Evolutionary conservation across 2,329 filamentous ascomycete genomes (phyloP).

Genomic region (Colletotrichum sp.): DNA sequence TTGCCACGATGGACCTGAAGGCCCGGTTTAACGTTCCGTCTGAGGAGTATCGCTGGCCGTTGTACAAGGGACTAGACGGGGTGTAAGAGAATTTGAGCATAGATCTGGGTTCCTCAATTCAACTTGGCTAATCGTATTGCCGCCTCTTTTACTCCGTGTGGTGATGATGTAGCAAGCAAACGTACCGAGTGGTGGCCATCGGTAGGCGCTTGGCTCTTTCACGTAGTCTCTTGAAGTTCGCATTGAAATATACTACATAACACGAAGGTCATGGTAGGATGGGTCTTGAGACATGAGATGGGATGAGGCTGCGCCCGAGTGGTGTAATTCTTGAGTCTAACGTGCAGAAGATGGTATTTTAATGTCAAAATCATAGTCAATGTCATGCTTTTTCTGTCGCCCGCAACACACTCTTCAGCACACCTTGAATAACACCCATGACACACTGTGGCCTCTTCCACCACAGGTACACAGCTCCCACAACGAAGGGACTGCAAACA

Average conservation of each 20-base stretch:
- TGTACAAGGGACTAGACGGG: neutral
- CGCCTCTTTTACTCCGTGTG: accelerated
- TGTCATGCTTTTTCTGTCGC: neutral
- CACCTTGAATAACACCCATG: neutral
- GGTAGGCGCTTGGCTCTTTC: neutral
- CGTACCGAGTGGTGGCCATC: neutral
- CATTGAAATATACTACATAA: neutral
- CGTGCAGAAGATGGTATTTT: neutral
- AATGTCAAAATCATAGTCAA: neutral
- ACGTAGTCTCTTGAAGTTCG: neutral
- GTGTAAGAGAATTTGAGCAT: neutral
- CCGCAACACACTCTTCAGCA: neutral
- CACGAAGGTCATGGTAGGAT: neutral
- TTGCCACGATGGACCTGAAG: neutral
- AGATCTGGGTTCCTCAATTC: neutral
- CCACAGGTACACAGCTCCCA: constrained; percentile 18
- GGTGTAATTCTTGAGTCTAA: neutral
- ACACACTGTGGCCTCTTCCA: constrained; percentile 20
- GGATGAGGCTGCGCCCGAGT: neutral
- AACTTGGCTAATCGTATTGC: neutral
- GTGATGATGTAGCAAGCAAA: neutral
- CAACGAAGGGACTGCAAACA: constrained; percentile 15
- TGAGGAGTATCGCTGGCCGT: neutral
- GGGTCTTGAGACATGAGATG: neutral
- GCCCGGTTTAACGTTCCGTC: neutral